Base-by-base conservation (phyloP, 257 asterid genomes). In the Fraxinus americana region DNA sequence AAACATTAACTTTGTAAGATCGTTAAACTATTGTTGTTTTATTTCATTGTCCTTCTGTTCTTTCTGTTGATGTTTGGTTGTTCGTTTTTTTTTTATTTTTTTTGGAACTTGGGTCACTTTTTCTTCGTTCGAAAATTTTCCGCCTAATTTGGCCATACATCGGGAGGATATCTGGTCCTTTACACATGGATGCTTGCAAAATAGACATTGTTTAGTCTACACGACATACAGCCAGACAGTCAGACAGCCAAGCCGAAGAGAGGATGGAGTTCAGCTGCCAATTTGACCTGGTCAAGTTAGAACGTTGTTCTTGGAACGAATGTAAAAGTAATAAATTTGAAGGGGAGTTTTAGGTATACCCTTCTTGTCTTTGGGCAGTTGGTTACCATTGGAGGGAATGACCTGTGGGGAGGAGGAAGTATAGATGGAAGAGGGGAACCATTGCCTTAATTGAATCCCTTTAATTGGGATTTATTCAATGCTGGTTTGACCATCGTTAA, bases 1-100 rank as follows among this genome's bases (percentile, higher is more conserved):
- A 66, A 19, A 61, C 6, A 30, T 39, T 61, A 35, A 75, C 83
- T 32, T 57, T n/a, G 83, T 71, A 17, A 75, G 78, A 79, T 25
- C 3, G 38, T 45, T 34, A 16, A 70, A 34, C 72, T 59, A 38
- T 61, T 57, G 71, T 14, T 48, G 77, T 59, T 39, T 38, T 63
- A 10, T 7, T 78, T 4, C 63, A 13, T 63, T 65, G 73, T 41
- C 9, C 72, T 5, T 23, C 43, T 52, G 32, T 52, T 19, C 4
- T 39, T 7, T 38, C 27, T 63, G 11, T 78, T 32, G 43, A 23
- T 21, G 13, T 80, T 80, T 43, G 67, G 77, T 0, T 11, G 69
- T 48, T 77, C n/a, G 39, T 59, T 2, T 32, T 32, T 30, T 29
- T 77, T 19, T 73, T 25, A 25, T 25, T 50, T 10, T 21, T 27